These are phyloP conservation scores for Protoeuglena noctilucae DNA, from an alignment of 139 green algal species.

Conservation along the genomic window DNA sequence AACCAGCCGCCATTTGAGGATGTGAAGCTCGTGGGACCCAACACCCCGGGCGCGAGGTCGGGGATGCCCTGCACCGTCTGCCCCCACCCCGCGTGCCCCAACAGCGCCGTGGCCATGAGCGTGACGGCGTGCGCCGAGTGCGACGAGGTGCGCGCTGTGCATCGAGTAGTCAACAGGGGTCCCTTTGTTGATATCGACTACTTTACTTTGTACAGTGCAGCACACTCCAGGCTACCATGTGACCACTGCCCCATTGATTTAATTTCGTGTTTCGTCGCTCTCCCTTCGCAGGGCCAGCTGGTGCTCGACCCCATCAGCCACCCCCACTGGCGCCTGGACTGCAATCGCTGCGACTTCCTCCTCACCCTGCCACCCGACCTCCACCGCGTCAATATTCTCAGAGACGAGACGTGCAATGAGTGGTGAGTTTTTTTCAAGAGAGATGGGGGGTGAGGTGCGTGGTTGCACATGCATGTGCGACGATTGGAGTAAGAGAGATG, in stretches of 20 bases:
- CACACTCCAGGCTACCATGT: not conserved
- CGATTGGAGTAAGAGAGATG: constrained; percentile 17
- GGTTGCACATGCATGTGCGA: constrained; percentile 10
- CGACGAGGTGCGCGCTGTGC: constrained; percentile 4
- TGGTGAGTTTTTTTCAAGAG: not conserved
- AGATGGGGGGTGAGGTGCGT: constrained; percentile 10
- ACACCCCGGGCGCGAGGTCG: constrained; percentile 18
- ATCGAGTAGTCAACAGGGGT: no score
- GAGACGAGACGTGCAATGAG: constrained; percentile 33
- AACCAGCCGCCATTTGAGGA: constrained; percentile 69
- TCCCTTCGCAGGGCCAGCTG: constrained; percentile 42
- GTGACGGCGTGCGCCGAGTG: constrained; percentile 20
- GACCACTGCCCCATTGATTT: no score
- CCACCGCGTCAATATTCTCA: constrained; percentile 32
- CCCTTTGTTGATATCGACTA: not conserved
- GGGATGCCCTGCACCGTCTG: constrained; percentile 71
- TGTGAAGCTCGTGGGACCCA: constrained; percentile 18
- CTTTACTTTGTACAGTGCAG: constrained; percentile 20
- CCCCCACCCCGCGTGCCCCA: constrained; percentile 49
- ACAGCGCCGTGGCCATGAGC: constrained; percentile 23
- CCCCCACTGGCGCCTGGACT: constrained; percentile 63
- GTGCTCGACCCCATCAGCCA: constrained; percentile 63
- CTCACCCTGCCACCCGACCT: constrained; percentile 57
- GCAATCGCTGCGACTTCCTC: constrained; percentile 64
- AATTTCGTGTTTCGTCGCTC: no score